Percentiles rank a stretch among this genome's conserved stretches.
phyloP scores from a whole-genome alignment of 1,284 basidiomycete genomes.

The Trichosporon coremiiforme region DNA sequence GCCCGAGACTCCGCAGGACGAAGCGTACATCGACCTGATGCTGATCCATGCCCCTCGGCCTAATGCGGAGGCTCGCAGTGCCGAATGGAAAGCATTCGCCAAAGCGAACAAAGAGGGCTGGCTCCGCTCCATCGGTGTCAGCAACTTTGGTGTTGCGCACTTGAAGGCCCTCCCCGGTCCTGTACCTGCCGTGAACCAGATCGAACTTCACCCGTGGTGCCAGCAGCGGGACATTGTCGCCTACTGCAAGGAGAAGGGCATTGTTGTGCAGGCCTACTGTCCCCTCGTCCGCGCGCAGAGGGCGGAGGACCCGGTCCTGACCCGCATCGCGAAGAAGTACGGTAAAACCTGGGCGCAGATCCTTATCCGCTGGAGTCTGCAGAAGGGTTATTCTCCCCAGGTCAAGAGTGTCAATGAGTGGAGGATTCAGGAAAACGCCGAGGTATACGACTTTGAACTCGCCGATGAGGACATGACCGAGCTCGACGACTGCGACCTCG shows the following conservation, averaged over 20 bases:
- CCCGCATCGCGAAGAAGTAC: slow-evolving; percentile 65
- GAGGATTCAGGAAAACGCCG: slow-evolving; percentile 69
- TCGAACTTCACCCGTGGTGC: slow-evolving; percentile 71
- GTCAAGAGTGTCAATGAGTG: slow-evolving; percentile 72
- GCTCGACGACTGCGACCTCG: slow-evolving; percentile 67
- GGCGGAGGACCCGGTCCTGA: slow-evolving; percentile 63
- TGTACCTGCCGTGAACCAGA: slow-evolving; percentile 78
- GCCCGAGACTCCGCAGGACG: slow-evolving; percentile 35
- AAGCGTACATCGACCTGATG: slow-evolving; percentile 70
- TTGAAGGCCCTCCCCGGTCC: slow-evolving; percentile 71
- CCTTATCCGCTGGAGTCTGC: slow-evolving; percentile 78
- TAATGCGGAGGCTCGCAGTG: slow-evolving; percentile 39
- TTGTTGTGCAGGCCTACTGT: slow-evolving; percentile 76
- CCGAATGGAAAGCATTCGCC: slow-evolving; percentile 44
- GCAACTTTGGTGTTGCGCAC: slow-evolving; percentile 75
- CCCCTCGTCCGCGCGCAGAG: slow-evolving; percentile 66
- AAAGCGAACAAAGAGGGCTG: slow-evolving; percentile 64
- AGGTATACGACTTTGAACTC: slow-evolving; percentile 72
- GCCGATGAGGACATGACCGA: slow-evolving; percentile 64
- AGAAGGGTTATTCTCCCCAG: slow-evolving; percentile 72
- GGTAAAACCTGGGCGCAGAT: slow-evolving; percentile 70
- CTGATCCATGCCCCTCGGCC: slow-evolving; percentile 64
- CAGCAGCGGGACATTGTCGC: slow-evolving; percentile 76
- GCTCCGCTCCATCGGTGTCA: slow-evolving; percentile 71
- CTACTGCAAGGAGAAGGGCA: slow-evolving; percentile 69